Conservation (phyloP, 495 filamentous ascomycete species). For the Collariella sp. region DNA sequence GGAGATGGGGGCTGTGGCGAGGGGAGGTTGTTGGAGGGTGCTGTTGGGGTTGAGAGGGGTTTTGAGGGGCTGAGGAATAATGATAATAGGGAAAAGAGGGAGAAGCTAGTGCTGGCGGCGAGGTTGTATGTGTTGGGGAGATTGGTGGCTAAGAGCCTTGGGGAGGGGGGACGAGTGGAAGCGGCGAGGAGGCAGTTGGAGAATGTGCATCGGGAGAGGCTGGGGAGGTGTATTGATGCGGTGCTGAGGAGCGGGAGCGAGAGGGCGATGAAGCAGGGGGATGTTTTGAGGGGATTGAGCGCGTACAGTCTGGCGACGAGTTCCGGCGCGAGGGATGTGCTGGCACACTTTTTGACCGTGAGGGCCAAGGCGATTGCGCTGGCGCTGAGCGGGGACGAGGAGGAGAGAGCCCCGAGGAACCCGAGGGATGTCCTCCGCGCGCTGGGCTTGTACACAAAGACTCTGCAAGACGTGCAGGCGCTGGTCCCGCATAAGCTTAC, state of each 20-base stretch:
- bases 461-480: slow-evolving; percentile 64
- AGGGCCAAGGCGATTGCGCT: slow-evolving; percentile 57
- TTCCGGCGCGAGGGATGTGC: slow-evolving; percentile 68
- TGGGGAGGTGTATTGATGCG: slow-evolving; percentile 60
- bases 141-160: slow-evolving; percentile 40
- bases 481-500: slow-evolving; percentile 65
- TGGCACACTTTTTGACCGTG: slow-evolving; percentile 72
- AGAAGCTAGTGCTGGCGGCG: slow-evolving; percentile 58
- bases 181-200: slow-evolving; percentile 54
- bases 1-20: slow-evolving; percentile 24
- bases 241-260: slow-evolving; percentile 43
- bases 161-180: slow-evolving; percentile 46
- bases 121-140: slow-evolving; percentile 70
- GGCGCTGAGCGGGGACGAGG: slow-evolving; percentile 41
- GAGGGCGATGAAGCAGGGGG: slow-evolving; percentile 33
- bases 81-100: slow-evolving; percentile 31
- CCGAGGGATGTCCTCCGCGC: slow-evolving; percentile 49
- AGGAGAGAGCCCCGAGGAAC: slow-evolving; percentile 19
- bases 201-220: slow-evolving; percentile 44
- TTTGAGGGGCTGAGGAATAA: slow-evolving; percentile 21
- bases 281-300: slow-evolving; percentile 59
- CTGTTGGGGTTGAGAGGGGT: slow-evolving; percentile 30
- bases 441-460: slow-evolving; percentile 65
- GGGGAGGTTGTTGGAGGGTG: slow-evolving; percentile 35
- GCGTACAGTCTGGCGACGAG: slow-evolving; percentile 79